Conservation (phyloP, 2,329 filamentous ascomycete species). For the Xylaria sp. region DNA sequence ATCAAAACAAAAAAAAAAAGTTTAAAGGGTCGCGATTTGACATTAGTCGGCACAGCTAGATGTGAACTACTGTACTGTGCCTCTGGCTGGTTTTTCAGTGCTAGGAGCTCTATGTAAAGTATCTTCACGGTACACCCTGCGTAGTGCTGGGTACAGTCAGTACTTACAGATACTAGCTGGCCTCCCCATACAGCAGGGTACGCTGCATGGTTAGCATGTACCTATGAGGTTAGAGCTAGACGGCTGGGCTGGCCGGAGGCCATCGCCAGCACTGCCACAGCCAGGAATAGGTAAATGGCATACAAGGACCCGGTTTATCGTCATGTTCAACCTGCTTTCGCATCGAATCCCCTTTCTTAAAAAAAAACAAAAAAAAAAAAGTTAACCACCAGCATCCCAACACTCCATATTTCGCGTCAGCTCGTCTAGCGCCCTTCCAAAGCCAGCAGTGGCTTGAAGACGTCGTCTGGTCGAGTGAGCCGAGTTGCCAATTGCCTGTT, state of each 20-base stretch:
- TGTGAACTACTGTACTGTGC: not conserved
- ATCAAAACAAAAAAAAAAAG: too few species aligned
- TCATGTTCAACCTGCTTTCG: constrained; percentile 20
- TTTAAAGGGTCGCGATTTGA: too few species aligned
- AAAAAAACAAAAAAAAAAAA: not conserved
- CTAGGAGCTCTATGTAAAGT: not conserved
- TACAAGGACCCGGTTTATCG: constrained; percentile 23
- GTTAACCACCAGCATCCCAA: constrained; percentile 19
- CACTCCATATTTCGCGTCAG: constrained; percentile 8
- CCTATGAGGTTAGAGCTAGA: not conserved
- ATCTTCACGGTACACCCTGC: not conserved
- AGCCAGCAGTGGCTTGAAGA: not conserved
- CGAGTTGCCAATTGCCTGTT: constrained; percentile 15
- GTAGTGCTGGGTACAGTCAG: not conserved
- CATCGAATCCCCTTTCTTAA: constrained; percentile 23
- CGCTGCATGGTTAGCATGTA: not conserved
- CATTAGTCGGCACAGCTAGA: not conserved
- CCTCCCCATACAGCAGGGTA: not conserved
- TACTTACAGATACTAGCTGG: not conserved
- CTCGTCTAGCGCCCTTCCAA: not conserved
- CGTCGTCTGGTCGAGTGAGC: not conserved
- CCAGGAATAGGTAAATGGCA: constrained; percentile 22
- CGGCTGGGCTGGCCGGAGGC: not conserved
- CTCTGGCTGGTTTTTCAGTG: not conserved
- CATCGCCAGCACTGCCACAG: constrained; percentile 25